Base-by-base conservation (phyloP, 2,329 filamentous ascomycete genomes). In the Paecilomyces variotii region DNA sequence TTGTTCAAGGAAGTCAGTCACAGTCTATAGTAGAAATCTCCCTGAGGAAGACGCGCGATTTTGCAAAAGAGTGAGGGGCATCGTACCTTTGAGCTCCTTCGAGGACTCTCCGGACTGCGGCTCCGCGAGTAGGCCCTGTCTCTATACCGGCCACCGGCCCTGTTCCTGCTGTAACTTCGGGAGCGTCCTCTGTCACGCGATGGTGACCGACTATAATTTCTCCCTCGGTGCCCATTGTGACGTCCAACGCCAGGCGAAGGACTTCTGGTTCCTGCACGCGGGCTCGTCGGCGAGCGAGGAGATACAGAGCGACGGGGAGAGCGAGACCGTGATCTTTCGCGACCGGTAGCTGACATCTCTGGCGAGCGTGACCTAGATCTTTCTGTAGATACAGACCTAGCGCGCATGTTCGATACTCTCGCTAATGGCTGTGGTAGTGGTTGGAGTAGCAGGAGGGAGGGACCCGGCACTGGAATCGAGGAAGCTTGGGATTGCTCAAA, bases 161-260 rank as follows among this genome's bases (percentile, higher is more conserved):
- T 75, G 71, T 66, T 70, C 66, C 64, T 78, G 74, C 65, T 76
- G 57, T 65, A 69, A 61, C 72, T 76, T 59, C 71, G 69, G 25
- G 70, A 70, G 58, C 63, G 66, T 45, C 66, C 65, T 57, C 66
- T 63, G 25, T 64, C 65, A 53, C 64, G 68, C 24, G 70, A 70
- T 25, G 57, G 60, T 45, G 71, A 72, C 34, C 65, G 67, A 57
- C 66, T 67, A 51, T 59, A 60, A 58, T 67, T 71, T 59, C 61
- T 69, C 54, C 66, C 65, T 39, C 61, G 67, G 45, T 62, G 57
- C 9, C 64, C 67, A 61, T 70, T 71, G 57, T 65, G 67, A 52
- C 62, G 66, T 35, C 57, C 64, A 35, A 57, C 39, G n/a, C 61
- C 64, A 53, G 61, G 62, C 39, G 68, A 67, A 7, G 66, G 65